A percentile compares a stretch with the other conserved stretches of the same genome.
These are phyloP conservation scores for Mortierella sp. DNA, from an alignment of 371 early-diverging fungal genomes.

Conservation along the genomic window DNA sequence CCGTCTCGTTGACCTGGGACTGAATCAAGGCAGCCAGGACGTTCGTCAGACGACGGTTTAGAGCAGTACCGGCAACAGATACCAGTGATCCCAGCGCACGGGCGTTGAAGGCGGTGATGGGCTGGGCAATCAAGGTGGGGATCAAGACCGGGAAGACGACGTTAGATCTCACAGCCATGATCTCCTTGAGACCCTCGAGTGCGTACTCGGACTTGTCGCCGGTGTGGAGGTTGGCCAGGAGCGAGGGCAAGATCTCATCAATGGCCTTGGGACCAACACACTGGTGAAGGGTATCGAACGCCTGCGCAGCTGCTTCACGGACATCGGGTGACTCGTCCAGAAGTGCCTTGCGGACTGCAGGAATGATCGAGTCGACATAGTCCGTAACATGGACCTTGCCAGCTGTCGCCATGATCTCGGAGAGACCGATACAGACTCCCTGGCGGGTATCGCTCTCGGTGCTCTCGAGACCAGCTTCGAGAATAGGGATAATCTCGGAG, in stretches of 20 bases:
- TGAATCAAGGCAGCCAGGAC: slow-evolving; percentile 88
- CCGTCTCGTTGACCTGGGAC: slow-evolving; percentile 70
- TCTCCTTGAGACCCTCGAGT: slow-evolving; percentile 93
- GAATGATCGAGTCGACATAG: slow-evolving; percentile 85
- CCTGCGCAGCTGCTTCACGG: slow-evolving; percentile 94
- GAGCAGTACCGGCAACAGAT: slow-evolving; percentile 89
- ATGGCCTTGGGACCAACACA: slow-evolving; percentile 90
- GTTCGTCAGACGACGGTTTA: slow-evolving; percentile 82
- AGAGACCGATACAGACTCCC: slow-evolving; percentile 93
- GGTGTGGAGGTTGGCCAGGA: slow-evolving; percentile 84
- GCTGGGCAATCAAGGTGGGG: slow-evolving; percentile 89
- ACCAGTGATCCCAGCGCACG: slow-evolving; percentile 90
- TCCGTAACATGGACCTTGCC: slow-evolving; percentile 85
- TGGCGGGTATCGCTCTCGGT: slow-evolving; percentile 77
- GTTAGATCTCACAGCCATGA: slow-evolving; percentile 95
- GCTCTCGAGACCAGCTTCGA: slow-evolving; percentile 83
- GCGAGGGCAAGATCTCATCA: slow-evolving; percentile 89
- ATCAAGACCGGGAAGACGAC: slow-evolving; percentile 97
- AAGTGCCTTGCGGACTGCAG: slow-evolving; percentile 83
- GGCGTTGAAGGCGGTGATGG: slow-evolving; percentile 93
- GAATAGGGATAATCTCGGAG: slow-evolving; percentile 87
- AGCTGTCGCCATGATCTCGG: slow-evolving; percentile 91
- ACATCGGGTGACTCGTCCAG: slow-evolving; percentile 84
- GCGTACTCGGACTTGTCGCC: slow-evolving; percentile 81
- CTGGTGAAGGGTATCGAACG: slow-evolving; percentile 94